Evolutionary conservation across 768 basidiomycete genomes (phyloP).

Genomic region (Tulasnella sp.): DNA sequence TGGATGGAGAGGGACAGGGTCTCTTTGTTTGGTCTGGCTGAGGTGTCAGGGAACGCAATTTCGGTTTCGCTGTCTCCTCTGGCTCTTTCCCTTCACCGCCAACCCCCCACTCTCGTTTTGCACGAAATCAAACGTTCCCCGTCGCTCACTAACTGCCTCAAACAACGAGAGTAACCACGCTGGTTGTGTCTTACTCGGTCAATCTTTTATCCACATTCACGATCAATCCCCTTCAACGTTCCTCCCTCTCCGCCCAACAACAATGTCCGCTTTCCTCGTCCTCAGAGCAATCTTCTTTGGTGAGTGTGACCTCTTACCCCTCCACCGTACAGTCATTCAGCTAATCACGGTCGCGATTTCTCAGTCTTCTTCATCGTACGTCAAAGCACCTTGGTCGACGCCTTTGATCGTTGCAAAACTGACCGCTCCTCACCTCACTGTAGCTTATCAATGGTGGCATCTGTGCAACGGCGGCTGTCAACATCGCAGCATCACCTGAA

Average conservation of each 20-base stretch:
- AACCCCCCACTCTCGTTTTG: conserved; percentile 18
- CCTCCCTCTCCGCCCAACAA: not conserved
- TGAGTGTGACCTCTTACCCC: not conserved
- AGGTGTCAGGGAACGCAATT: not conserved
- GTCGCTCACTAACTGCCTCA: conserved; percentile 11
- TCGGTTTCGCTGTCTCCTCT: not conserved
- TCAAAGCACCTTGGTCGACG: not conserved
- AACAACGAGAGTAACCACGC: conserved; percentile 15
- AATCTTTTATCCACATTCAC: not conserved
- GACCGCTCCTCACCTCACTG: not conserved
- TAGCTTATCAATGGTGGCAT: conserved; percentile 22
- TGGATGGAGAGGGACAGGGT: conserved; percentile 1
- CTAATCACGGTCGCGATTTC: not conserved
- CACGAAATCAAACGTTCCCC: not conserved
- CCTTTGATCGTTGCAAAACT: not conserved
- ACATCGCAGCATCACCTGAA: not conserved
- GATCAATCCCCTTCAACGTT: not conserved
- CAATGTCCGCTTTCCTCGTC: conserved; percentile 18
- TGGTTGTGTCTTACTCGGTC: conserved; percentile 22
- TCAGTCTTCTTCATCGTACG: conserved; percentile 21
- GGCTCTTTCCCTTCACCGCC: conserved; percentile 13
- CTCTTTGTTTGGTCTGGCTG: conserved; percentile 3
- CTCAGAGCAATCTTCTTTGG: conserved; percentile 19
- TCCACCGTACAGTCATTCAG: not conserved
- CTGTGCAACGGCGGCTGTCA: conserved; percentile 6